Evolutionary conservation across 768 basidiomycete genomes (phyloP), one percentile per base, ranked within the genome.

Genomic region (Mycena crocata): DNA sequence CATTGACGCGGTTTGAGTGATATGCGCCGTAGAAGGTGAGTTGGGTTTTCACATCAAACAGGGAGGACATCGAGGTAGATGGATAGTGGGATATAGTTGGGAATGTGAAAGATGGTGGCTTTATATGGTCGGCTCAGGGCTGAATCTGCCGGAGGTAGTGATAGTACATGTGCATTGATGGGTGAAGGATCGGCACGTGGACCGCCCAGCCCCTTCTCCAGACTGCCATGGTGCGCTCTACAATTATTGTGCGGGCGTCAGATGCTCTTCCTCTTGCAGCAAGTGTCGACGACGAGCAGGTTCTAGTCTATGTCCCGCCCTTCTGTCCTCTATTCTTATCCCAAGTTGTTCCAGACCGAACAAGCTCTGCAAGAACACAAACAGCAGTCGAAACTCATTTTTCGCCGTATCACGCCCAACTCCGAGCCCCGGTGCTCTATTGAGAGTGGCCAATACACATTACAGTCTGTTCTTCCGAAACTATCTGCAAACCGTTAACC

Each of bases 271-370:
- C 96, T 19, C 85, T 98, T 17, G 95, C 96, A 17, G 96, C 96
- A 1, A 96, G 93, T 70, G 98, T 98, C 15, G 98, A 99, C 76
- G 98, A 99, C 75, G 97, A 99, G 78, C 91, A 94, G 86, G 97
- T 96, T 57, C 45, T 48, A 50, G 45, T 50, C 26, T 45, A 60
- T 70, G 65, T 70, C 73, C 68, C 68, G 67, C 55, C 69, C 46
- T 48, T 46, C 24, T 50, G 31, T 63, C 55, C 51, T 30, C n/a
- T 24, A 51, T 42, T 64, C 49, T 51, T 54, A 31, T 37, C 35
- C 24, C 44, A 52, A 67, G 64, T 75, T 57, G 19, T 64, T 74
- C 48, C 69, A 99, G 97, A 98, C 95, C 70, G 96, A 99, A 79
- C 92, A 93, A 76, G 86, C 91, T 61, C 83, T 99, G 42, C 94